Conservation (phyloP, 768 basidiomycete species). For the Trametes cubensis region DNA sequence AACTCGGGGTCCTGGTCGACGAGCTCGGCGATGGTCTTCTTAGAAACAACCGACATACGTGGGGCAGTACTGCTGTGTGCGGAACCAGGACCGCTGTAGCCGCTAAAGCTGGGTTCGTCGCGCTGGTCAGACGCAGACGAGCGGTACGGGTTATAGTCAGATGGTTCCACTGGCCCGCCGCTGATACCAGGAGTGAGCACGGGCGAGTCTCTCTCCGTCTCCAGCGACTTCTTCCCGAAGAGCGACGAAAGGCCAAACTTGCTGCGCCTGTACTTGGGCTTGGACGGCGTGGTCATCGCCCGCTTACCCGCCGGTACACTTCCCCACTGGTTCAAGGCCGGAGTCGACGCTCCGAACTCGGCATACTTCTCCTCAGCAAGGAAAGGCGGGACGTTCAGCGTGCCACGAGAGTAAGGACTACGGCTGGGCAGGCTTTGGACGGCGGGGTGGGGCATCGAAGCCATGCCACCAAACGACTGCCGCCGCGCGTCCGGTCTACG, state of each 20-base stretch:
- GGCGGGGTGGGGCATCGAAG: constrained; percentile 56
- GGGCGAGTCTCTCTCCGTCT: constrained; percentile 10
- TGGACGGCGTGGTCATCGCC: constrained; percentile 22
- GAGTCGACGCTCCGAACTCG: constrained; percentile 72
- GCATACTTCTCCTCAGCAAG: constrained; percentile 50
- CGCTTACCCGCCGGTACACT: constrained; percentile 15
- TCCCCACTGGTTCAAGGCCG: constrained; percentile 49
- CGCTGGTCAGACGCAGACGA: constrained; percentile 37
- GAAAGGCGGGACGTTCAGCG: constrained; percentile 29
- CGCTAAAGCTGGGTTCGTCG: constrained; percentile 50
- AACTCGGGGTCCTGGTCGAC: constrained; percentile 90
- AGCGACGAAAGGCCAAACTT: constrained; percentile 70
- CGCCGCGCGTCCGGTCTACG: constrained; percentile 57
- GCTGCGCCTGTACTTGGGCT: constrained; percentile 63
- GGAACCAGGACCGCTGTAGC: constrained; percentile 54
- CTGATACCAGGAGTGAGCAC: constrained; percentile 6
- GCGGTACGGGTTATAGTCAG: constrained; percentile 28
- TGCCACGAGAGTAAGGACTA: constrained; percentile 19
- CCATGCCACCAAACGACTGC: constrained; percentile 76
- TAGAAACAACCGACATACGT: constrained; percentile 63
- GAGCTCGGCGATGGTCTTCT: constrained; percentile 74
- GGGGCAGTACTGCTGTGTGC: constrained; percentile 50
- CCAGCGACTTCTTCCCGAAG: constrained; percentile 54
- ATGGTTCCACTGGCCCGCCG: constrained; percentile 9
- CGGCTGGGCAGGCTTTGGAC: constrained; percentile 53